These are phyloP conservation scores for Chlorella ohadii DNA, from an alignment of 139 green algal species.

Conservation along the genomic window DNA sequence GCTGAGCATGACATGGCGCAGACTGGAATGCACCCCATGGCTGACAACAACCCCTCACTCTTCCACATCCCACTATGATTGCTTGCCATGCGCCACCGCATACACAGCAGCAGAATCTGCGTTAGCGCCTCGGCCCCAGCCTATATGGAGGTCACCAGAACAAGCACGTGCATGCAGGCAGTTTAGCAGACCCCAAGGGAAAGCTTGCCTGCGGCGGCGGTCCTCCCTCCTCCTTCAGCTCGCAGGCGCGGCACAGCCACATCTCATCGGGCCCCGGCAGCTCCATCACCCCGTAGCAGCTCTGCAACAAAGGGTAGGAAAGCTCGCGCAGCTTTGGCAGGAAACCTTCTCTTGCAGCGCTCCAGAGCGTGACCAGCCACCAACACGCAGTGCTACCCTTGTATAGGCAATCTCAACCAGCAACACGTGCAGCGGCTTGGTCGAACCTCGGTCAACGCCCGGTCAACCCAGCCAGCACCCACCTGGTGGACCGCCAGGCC, in stretches of 20 bases:
- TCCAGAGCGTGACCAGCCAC: too few species aligned
- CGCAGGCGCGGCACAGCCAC: conserved; percentile 90
- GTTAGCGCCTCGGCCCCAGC: too few species aligned
- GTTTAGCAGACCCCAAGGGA: too few species aligned
- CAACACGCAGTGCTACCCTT: too few species aligned
- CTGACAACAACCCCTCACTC: neutral
- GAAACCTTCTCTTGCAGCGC: too few species aligned
- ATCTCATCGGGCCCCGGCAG: conserved; percentile 76
- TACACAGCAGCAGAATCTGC: neutral
- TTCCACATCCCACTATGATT: neutral
- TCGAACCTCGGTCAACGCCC: too few species aligned
- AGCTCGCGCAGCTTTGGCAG: too few species aligned
- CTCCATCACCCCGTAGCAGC: conserved; percentile 90
- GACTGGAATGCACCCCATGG: neutral
- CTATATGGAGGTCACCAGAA: too few species aligned
- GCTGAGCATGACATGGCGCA: too few species aligned
- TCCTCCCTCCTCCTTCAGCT: conserved; percentile 63
- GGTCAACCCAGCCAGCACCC: neutral
- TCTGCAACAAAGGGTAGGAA: conserved; percentile 32
- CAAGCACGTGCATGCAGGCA: too few species aligned
- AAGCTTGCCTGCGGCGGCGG: conserved; percentile 10
- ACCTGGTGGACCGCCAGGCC: conserved; percentile 89
- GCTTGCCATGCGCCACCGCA: neutral
- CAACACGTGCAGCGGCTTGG: too few species aligned
- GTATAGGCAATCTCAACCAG: too few species aligned